phyloP scores from a whole-genome alignment of 768 basidiomycete genomes.

The Leccinum uliginosum region DNA sequence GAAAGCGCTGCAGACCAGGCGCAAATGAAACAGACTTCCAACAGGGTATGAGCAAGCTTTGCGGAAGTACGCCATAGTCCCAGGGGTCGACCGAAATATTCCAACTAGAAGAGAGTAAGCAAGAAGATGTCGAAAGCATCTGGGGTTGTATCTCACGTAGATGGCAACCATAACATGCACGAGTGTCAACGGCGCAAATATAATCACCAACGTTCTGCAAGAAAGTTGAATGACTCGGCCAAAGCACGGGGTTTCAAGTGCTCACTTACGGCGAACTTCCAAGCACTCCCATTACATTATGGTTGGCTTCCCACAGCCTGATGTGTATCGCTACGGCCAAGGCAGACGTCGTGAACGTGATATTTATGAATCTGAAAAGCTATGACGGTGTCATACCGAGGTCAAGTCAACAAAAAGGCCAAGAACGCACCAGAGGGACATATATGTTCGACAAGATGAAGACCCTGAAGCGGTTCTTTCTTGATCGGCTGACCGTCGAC shows the following conservation, averaged over 20 bases:
- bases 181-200: slow-evolving; percentile 79
- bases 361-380: slow-evolving; percentile 83
- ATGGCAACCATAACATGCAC: slow-evolving; percentile 83
- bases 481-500: slow-evolving; percentile 25
- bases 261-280: slow-evolving; percentile 74
- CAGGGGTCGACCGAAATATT: slow-evolving; percentile 88
- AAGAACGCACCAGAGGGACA: slow-evolving; percentile 64
- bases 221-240: background rate
- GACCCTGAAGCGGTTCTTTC: slow-evolving; percentile 49
- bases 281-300: slow-evolving; percentile 60
- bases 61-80: slow-evolving; percentile 89
- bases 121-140: slow-evolving; percentile 10
- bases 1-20: slow-evolving; percentile 91
- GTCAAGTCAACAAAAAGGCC: background rate
- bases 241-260: background rate
- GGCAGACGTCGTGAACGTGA: slow-evolving; percentile 74
- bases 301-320: slow-evolving; percentile 49
- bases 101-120: slow-evolving; percentile 49
- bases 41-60: slow-evolving; percentile 82
- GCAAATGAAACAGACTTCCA: slow-evolving; percentile 88
- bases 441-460: slow-evolving; percentile 75
- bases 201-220: slow-evolving; percentile 71
- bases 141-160: slow-evolving; percentile 53
- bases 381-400: slow-evolving; percentile 28
- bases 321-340: slow-evolving; percentile 78